Conservation (phyloP, 106 monocot species). For the Triglochin maritima region DNA sequence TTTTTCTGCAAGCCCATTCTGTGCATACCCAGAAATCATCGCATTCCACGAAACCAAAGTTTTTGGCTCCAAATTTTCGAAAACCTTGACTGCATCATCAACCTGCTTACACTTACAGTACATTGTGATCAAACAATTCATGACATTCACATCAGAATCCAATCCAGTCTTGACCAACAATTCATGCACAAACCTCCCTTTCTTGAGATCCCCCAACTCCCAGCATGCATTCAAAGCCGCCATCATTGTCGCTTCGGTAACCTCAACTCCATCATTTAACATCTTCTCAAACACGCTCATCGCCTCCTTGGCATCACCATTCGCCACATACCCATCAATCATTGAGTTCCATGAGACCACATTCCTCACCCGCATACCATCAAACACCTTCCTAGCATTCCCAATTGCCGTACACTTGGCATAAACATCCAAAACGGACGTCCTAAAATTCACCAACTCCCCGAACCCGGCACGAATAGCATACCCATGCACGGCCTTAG, state of each 20-base stretch:
- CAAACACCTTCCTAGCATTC: slow-evolving; percentile 52
- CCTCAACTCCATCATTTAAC: slow-evolving; percentile 25
- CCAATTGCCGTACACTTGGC: slow-evolving; percentile 34
- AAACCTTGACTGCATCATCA: slow-evolving; percentile 41
- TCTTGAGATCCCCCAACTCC: slow-evolving; percentile 41
- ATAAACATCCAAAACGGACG: slow-evolving; percentile 57
- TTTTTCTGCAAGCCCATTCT: slow-evolving; percentile 28
- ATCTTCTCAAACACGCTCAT: slow-evolving; percentile 43
- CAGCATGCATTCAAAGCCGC: slow-evolving; percentile 35
- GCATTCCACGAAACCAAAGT: slow-evolving; percentile 77
- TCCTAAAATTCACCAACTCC: slow-evolving; percentile 36
- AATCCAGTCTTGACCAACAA: slow-evolving; percentile 31
- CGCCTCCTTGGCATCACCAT: slow-evolving; percentile 51
- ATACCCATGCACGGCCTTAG: slow-evolving; percentile 48
- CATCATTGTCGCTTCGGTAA: slow-evolving; percentile 49
- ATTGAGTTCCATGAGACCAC: slow-evolving; percentile 77
- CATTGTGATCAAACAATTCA: slow-evolving; percentile 73
- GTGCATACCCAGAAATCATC: slow-evolving; percentile 63
- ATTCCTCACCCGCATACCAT: slow-evolving; percentile 47
- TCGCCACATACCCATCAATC: slow-evolving; percentile 59
- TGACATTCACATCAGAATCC: slow-evolving; percentile 29
- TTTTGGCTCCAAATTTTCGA: slow-evolving; percentile 25
- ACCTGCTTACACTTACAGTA: slow-evolving; percentile 60
- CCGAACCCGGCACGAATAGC: slow-evolving; percentile 37
- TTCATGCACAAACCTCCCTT: slow-evolving; percentile 42